Conservation (phyloP, 169 alveolate species). For the Cryptosporidium muris region DNA sequence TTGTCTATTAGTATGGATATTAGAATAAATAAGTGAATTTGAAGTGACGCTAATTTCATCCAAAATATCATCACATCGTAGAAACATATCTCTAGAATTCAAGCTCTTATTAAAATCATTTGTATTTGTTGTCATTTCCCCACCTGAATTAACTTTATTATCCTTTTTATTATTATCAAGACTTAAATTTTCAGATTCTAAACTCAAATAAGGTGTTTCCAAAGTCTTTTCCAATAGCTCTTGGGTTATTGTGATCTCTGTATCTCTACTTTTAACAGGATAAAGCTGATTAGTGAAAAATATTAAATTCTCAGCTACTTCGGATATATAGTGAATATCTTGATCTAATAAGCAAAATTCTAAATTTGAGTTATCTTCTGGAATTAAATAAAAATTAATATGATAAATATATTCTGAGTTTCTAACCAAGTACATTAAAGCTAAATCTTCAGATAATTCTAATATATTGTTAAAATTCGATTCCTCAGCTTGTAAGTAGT, state of each 20-base stretch:
- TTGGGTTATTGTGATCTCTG: background rate
- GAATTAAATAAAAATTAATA: constrained; percentile 11
- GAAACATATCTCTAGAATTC: too few relatives aligned
- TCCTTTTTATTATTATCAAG: background rate
- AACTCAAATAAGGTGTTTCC: background rate
- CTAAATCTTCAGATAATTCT: too few relatives aligned
- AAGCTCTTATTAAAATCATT: too few relatives aligned
- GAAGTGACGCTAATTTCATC: too few relatives aligned
- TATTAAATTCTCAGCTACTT: constrained; percentile 17
- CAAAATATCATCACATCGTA: too few relatives aligned
- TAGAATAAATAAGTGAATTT: too few relatives aligned
- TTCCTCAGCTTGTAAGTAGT: too few relatives aligned
- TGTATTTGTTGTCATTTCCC: too few relatives aligned
- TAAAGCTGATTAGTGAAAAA: too few relatives aligned
- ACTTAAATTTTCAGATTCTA: background rate
- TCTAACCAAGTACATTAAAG: background rate
- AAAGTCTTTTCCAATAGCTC: too few relatives aligned
- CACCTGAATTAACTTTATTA: too few relatives aligned
- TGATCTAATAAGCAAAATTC: constrained; percentile 28
- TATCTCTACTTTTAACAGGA: background rate
- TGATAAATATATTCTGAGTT: constrained; percentile 4
- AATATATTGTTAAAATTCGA: too few relatives aligned
- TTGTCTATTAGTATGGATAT: background rate
- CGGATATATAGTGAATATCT: constrained; percentile 57
- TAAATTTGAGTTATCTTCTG: constrained; percentile 13